Base-by-base conservation (phyloP, 2,329 filamentous ascomycete genomes). In the Aspergillus ustus region DNA sequence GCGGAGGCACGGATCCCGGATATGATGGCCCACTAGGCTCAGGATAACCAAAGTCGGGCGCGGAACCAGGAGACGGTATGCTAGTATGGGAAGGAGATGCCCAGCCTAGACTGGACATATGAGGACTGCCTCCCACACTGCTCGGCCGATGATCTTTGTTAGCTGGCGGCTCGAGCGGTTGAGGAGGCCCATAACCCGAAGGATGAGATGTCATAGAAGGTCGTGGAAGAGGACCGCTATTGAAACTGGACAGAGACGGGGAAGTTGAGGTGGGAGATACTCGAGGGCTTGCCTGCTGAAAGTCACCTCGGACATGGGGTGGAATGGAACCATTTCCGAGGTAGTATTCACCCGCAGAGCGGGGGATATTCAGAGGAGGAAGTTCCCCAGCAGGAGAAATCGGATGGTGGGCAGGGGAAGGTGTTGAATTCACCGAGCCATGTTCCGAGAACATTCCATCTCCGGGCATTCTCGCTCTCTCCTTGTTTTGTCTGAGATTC, bases 81-180 rank as follows among this genome's bases (percentile, higher is more conserved):
- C 85, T 85, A 66, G 87, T 86, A 67, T 93, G 91, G 2, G 89
- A 87, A 4, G 93, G 93, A 4, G 93, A 96, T 67, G 92, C 91
- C 93, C 94, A 97, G 58, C 91, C 91, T 64, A 92, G 85, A 63
- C 85, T 88, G 64, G 81, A 79, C 87, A 97, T 92, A 76, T 97
- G 93, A 54, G 94, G 93, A 76, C 93, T 97, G 57, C 91, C 91
- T 60, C 83, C 87, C n/a, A 86, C 89, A 73, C 91, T 96, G 53
- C 85, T 87, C 2, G 87, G 83, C 69, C 90, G 88, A 62, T 91
- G 89, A 74, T 94, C 92, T 64, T 92, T 85, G 75, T 87, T 93
- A 28, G 88, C 82, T 15, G 93, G 92, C 22, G 89, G 88, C 80
- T 97, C 94, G 55, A 97, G 83, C 17, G 91, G 93, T 52, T 91